Evolutionary conservation across 208 protist genomes (phyloP), one percentile per base, ranked within the genome.

Genomic region (Trypanosoma cruzi): DNA sequence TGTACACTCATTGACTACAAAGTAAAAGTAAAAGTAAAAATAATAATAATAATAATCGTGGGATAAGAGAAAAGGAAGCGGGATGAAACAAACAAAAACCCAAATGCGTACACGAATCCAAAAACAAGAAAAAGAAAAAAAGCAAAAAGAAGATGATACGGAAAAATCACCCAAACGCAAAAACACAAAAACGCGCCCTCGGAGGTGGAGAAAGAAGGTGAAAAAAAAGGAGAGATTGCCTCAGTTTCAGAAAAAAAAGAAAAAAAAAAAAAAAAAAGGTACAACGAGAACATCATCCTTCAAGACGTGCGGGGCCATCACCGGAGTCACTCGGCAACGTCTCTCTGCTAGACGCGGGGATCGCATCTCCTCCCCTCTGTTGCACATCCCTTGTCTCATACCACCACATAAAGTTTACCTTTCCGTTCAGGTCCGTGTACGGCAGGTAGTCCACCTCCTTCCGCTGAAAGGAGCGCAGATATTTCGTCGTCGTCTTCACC

Each of bases 391-490:
- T 80, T 49, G 81, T 89, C 75, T 97, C 92, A 67, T 97, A 97
- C 90, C 92, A 97, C 92, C 92, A 97, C 92, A 97, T 97, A 66
- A 97, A 97, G 68, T 97, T 95, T 13, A 97, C 92, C 65, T 94
- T 95, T 22, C 92, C 92, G 68, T 97, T 97, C 18, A 95, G 75
- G 62, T 97, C 92, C 0, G 92, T 97, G 76, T 95, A 97, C 31
- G 92, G 92, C 44, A 97, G 79, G 72, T 97, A 97, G 77, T 97
- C 92, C 65, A 97, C 82, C 58, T 92, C 85, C 42, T 80, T 90
- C 31, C 85, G 81, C 82, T 97, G 89, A 68, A 90, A 94, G 20
- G 71, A 77, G 37, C 82, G 77, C n/a, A 97, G 77, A 46, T 86
- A 75, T 59, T 79, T 72, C 24, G 89, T 90, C 6, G 90, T 93